Conservation (phyloP, 2,329 filamentous ascomycete genomes). For the Verticillium klebahnii region DNA sequence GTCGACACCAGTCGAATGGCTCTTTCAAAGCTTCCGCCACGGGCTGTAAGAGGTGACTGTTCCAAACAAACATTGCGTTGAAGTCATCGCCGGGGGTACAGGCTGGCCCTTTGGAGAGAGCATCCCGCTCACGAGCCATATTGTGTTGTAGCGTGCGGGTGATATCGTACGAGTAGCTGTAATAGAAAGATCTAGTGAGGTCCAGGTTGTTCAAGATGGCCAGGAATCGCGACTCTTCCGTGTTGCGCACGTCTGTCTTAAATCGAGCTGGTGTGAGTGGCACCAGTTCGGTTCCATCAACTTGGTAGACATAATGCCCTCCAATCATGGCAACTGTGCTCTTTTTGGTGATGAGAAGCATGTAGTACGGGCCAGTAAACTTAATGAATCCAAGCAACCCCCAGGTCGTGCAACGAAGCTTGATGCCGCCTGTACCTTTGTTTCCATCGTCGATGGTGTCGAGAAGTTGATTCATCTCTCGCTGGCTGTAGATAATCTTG, state of each 20-base stretch:
- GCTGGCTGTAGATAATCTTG: constrained; percentile 87
- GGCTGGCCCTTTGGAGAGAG: constrained; percentile 59
- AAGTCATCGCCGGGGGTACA: constrained; percentile 60
- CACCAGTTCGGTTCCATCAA: constrained; percentile 89
- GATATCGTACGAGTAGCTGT: constrained; percentile 97
- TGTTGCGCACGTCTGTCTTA: constrained; percentile 72
- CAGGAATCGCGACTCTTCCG: constrained; percentile 86
- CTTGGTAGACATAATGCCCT: constrained; percentile 91
- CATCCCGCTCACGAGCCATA: constrained; percentile 72
- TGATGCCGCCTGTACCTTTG: constrained; percentile 82
- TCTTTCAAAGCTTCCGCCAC: constrained; percentile 66
- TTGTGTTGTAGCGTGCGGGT: constrained; percentile 91
- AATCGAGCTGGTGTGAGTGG: constrained; percentile 75
- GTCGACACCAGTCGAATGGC: constrained; percentile 92
- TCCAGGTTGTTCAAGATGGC: constrained; percentile 88
- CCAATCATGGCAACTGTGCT: constrained; percentile 95
- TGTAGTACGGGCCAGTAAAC: constrained; percentile 95
- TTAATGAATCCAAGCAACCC: constrained; percentile 91
- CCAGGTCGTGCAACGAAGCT: constrained; percentile 86
- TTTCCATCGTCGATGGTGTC: constrained; percentile 96
- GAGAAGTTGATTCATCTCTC: constrained; percentile 88
- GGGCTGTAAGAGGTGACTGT: constrained; percentile 79
- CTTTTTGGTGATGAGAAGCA: constrained; percentile 93
- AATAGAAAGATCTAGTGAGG: constrained; percentile 89
- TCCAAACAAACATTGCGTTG: constrained; percentile 99